These are phyloP conservation scores for Flaveria sonorensis DNA, from an alignment of 129 eudicot genomes.

Conservation along the genomic window DNA sequence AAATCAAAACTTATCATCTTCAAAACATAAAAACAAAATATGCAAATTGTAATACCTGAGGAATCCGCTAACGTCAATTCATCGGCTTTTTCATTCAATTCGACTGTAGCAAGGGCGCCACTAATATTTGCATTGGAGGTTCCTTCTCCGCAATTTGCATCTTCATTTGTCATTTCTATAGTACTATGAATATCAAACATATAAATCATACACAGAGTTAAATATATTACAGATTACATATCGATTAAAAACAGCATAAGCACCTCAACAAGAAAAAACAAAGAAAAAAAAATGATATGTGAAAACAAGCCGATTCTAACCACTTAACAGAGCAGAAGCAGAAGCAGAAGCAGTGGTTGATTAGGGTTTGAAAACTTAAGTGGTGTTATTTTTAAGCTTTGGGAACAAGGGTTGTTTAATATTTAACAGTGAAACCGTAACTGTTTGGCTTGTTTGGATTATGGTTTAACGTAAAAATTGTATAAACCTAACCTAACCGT, in stretches of 20 bases:
- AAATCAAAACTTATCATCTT: not conserved
- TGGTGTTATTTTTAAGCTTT: too few relatives aligned
- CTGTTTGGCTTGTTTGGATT: too few relatives aligned
- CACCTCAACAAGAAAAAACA: not conserved
- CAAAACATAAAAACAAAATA: not conserved
- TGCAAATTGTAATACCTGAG: constrained; percentile 23
- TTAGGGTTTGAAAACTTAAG: constrained; percentile 27
- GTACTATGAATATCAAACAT: not conserved
- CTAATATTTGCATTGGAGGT: constrained; percentile 1
- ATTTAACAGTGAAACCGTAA: too few relatives aligned
- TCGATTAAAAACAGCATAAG: not conserved
- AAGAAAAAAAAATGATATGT: not conserved
- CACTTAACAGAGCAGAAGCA: constrained; percentile 25
- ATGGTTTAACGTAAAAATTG: too few relatives aligned
- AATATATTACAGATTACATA: not conserved
- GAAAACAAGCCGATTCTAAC: constrained; percentile 6
- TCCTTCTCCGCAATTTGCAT: constrained; percentile 29
- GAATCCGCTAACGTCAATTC: constrained; percentile 35
- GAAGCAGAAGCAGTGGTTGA: not conserved
- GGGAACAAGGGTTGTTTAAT: too few relatives aligned
- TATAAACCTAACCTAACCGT: too few relatives aligned
- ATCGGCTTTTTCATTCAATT: constrained; percentile 31
- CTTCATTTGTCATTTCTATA: constrained; percentile 36
- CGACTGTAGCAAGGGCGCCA: constrained; percentile 28
- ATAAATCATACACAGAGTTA: not conserved